Conservation (phyloP, 139 green algal species). For the Desmodesmus armatus region DNA sequence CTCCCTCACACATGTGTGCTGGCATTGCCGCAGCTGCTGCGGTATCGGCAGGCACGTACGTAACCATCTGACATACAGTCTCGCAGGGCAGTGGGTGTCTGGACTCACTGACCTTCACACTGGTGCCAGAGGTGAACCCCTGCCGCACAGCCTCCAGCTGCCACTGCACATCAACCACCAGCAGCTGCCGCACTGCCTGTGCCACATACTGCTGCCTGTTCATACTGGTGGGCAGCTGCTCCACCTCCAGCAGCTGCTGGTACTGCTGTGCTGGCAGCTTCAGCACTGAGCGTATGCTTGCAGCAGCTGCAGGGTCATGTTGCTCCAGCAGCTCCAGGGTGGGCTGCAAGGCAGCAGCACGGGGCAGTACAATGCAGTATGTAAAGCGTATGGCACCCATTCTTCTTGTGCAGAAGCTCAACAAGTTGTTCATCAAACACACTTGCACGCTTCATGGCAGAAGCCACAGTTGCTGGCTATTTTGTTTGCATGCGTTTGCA, state of each 20-base stretch:
- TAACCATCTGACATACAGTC: too few species aligned
- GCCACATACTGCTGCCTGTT: slow-evolving; percentile 50
- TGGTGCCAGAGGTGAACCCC: slow-evolving; percentile 46
- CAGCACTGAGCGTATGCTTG: slow-evolving; percentile 30
- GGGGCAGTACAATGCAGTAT: not conserved
- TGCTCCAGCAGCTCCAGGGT: slow-evolving; percentile 51
- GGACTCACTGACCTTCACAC: too few species aligned
- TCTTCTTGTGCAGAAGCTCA: too few species aligned
- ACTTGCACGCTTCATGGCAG: too few species aligned
- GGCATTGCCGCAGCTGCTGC: too few species aligned
- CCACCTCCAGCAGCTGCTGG: slow-evolving; percentile 57
- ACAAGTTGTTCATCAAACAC: too few species aligned
- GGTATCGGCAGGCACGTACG: too few species aligned
- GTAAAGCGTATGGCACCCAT: too few species aligned
- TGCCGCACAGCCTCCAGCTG: slow-evolving; percentile 49
- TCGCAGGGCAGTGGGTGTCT: too few species aligned
- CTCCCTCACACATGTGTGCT: too few species aligned
- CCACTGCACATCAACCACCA: slow-evolving; percentile 60
- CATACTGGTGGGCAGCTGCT: slow-evolving; percentile 46
- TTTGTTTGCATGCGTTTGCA: too few species aligned
- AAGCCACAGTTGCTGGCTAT: too few species aligned
- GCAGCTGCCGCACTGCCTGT: slow-evolving; percentile 47
- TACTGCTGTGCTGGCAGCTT: slow-evolving; percentile 46
- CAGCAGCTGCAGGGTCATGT: slow-evolving; percentile 65
- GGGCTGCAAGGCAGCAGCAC: slow-evolving; percentile 42